Percentiles rank a stretch among this genome's conserved stretches.
phyloP scores from a whole-genome alignment of 2,329 filamentous ascomycete species.

The Aspergillus sp. region DNA sequence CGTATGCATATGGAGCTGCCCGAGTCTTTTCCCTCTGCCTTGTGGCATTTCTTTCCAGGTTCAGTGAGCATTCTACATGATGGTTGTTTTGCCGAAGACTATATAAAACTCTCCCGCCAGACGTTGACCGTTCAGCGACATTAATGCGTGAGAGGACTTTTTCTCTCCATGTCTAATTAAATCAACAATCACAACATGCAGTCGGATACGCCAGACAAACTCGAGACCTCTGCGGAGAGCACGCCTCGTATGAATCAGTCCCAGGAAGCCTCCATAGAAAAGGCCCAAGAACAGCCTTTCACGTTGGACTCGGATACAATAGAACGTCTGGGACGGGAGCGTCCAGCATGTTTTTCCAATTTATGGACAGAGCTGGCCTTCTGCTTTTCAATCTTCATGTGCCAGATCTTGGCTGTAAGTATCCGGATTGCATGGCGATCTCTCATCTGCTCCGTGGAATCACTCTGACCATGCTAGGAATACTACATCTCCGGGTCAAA shows the following conservation, averaged over 20 bases:
- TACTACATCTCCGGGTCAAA: slow-evolving; percentile 77
- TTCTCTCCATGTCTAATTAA: too few species aligned
- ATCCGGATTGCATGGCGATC: too few species aligned
- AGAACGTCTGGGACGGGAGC: slow-evolving; percentile 61
- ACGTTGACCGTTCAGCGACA: not conserved
- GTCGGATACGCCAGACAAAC: not conserved
- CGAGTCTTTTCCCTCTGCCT: not conserved
- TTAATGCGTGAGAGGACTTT: not conserved
- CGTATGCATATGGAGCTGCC: not conserved
- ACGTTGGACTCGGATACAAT: slow-evolving; percentile 33
- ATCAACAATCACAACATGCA: not conserved
- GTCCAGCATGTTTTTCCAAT: slow-evolving; percentile 57
- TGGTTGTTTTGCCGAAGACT: not conserved
- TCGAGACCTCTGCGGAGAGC: not conserved
- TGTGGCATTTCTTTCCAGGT: not conserved
- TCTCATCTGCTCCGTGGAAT: not conserved
- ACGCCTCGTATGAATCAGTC: slow-evolving; percentile 5
- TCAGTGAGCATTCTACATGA: not conserved
- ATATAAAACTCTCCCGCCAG: not conserved
- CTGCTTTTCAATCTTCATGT: slow-evolving; percentile 60
- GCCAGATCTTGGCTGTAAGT: slow-evolving; percentile 61
- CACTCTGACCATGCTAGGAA: slow-evolving; percentile 49
- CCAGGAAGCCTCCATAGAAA: not conserved
- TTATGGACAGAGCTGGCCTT: slow-evolving; percentile 61
- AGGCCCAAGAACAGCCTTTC: not conserved